Evolutionary conservation across 2,329 filamentous ascomycete species (phyloP), one percentile per base, ranked within the genome.

Genomic region (Trichoderma sp.): DNA sequence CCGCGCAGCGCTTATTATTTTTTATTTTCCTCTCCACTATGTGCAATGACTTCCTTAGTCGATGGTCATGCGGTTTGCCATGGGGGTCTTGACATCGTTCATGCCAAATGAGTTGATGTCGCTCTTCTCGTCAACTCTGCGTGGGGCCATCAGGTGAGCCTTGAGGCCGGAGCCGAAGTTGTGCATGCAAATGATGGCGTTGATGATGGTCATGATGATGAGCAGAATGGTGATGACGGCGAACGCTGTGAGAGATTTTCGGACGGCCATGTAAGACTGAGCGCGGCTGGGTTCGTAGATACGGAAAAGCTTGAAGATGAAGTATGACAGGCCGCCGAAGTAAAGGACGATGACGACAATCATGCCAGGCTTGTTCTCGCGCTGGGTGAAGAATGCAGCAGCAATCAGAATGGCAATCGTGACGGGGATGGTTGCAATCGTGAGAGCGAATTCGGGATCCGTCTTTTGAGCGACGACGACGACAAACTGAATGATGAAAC

Each of bases 401-500:
- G 91, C 88, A 72, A 97, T 85, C 51, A 99, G 89, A 77, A 99
- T 95, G 75, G 91, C 82, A 76, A 99, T 95, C 8, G 96, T 98
- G 78, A 98, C 87, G 36, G 95, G 95, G 68, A 99, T 92, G 30
- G 95, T 96, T 73, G 92, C 93, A 62, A 96, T 90, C 8, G 97
- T 99, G 67, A 98, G 86, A 70, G 88, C 92, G 77, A 96, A 93
- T 81, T 99, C 96, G 77, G 90, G 85, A 74, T 91, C 88, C 62
- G 87, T 87, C 73, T 85, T 88, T 58, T 86, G 85, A 58, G 89
- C 91, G 73, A 99, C 94, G 72, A 98, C 92, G 77, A 99, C 95
- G 69, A 98, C 88, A 82, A 99, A 99, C 80, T 99, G 96, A 61
- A 99, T 93, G 7, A 96, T 98, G 82, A 99, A 99, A 70, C 95